A percentile compares a stretch with the other conserved stretches of the same genome.
Conservation (phyloP, 306 rosid genomes). For the Rosa multiflora region DNA sequence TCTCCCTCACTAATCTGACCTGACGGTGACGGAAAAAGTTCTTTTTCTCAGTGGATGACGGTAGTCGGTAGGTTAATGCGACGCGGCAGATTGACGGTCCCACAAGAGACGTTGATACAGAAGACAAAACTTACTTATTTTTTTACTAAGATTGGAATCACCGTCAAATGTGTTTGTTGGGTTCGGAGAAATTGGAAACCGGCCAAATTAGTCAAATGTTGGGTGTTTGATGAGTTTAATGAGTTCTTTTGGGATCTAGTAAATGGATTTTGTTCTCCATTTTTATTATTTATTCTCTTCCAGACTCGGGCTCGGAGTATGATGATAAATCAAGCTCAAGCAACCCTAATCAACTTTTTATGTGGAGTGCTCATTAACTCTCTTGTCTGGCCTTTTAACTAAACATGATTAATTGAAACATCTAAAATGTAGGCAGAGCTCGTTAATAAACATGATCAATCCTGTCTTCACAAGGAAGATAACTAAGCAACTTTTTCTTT, state of each 20-base stretch:
- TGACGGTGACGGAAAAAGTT: neutral
- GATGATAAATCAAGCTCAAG: neutral
- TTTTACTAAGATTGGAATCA: neutral
- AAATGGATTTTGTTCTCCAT: neutral
- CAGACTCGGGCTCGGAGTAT: neutral
- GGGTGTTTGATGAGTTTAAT: neutral
- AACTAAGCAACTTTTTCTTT: neutral
- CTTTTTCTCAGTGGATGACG: neutral
- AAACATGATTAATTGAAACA: neutral
- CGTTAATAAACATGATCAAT: neutral
- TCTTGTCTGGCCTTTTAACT: neutral
- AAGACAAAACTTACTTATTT: neutral
- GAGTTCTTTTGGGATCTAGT: neutral
- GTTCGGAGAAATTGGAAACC: neutral
- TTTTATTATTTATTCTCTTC: neutral
- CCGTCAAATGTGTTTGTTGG: neutral
- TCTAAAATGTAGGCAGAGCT: neutral
- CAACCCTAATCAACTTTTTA: neutral
- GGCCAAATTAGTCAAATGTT: conserved; percentile 1
- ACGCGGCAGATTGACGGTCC: conserved; percentile 13
- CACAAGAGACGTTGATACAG: neutral
- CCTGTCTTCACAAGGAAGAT: neutral
- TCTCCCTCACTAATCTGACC: neutral
- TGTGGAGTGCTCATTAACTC: neutral
- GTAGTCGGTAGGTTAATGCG: neutral